A percentile compares a stretch with the other conserved stretches of the same genome.
Evolutionary conservation across 2,329 filamentous ascomycete genomes (phyloP).

Genomic region (Aspergillus pseudoterreus): DNA sequence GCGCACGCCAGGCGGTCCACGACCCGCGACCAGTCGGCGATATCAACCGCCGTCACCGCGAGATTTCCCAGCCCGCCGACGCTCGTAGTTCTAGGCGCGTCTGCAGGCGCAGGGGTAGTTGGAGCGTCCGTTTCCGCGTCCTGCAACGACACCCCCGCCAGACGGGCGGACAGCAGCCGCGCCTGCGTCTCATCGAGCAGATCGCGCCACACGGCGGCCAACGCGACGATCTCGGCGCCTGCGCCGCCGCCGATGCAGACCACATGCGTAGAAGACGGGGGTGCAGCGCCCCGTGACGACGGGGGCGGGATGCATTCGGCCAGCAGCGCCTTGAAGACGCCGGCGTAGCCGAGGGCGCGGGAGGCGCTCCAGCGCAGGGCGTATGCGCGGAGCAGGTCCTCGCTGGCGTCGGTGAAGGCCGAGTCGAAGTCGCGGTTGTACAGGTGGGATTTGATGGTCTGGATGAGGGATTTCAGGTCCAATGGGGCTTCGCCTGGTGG

Average conservation of each 20-base stretch:
- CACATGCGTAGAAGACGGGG: conserved; percentile 28
- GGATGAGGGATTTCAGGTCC: conserved; percentile 56
- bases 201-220: conserved; percentile 52
- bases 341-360: conserved; percentile 75
- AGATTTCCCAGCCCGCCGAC: conserved; percentile 13
- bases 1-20: conserved; percentile 55
- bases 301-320: neutral
- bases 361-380: conserved; percentile 87
- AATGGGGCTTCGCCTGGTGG: conserved; percentile 7
- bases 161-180: conserved; percentile 1
- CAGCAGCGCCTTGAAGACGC: conserved; percentile 47
- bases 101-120: neutral
- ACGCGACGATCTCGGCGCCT: conserved; percentile 63
- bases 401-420: conserved; percentile 65
- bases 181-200: conserved; percentile 18
- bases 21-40: conserved; percentile 71
- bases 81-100: neutral
- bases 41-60: conserved; percentile 68
- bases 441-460: conserved; percentile 79
- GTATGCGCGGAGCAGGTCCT: conserved; percentile 74
- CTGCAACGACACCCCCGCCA: neutral
- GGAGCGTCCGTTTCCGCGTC: neutral
- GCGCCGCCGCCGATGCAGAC: conserved; percentile 63
- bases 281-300: neutral
- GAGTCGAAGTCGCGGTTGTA: conserved; percentile 78